phyloP scores from a whole-genome alignment of 495 filamentous ascomycete species.

The Aspergillus sparsus region DNA sequence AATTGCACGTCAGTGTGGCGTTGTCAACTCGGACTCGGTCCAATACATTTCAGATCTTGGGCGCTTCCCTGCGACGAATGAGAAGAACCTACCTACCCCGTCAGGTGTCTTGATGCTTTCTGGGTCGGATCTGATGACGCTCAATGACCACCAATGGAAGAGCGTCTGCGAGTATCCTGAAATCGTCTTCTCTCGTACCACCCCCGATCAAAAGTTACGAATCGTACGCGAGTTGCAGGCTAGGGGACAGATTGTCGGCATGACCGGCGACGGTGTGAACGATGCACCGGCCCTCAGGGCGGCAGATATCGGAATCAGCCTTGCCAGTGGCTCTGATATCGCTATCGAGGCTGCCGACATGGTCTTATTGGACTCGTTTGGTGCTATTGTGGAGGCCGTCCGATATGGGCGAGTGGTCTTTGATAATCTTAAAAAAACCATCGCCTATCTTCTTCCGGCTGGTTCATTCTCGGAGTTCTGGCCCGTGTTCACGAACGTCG shows the following conservation, averaged over 20 bases:
- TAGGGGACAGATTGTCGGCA: slow-evolving; percentile 47
- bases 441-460: slow-evolving; percentile 59
- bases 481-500: slow-evolving; percentile 67
- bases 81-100: neutral
- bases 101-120: slow-evolving; percentile 1
- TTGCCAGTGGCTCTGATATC: slow-evolving; percentile 56
- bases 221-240: slow-evolving; percentile 67
- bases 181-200: slow-evolving; percentile 71
- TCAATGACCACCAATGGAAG: slow-evolving; percentile 60
- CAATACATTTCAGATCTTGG: slow-evolving; percentile 20
- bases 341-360: slow-evolving; percentile 72
- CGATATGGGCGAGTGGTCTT: slow-evolving; percentile 57
- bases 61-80: neutral
- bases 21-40: slow-evolving; percentile 45
- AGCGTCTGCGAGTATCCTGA: slow-evolving; percentile 58
- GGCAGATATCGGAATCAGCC: slow-evolving; percentile 56
- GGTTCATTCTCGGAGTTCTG: slow-evolving; percentile 66
- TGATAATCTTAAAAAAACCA: slow-evolving; percentile 58
- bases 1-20: slow-evolving; percentile 64
- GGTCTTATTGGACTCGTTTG: slow-evolving; percentile 67
- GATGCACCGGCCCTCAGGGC: slow-evolving; percentile 59
- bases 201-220: slow-evolving; percentile 73
- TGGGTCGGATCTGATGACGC: slow-evolving; percentile 59
- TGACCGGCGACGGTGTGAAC: slow-evolving; percentile 63
- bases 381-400: slow-evolving; percentile 66